Percentiles rank a stretch among this genome's conserved stretches.
Conservation (phyloP, 768 basidiomycete species). For the Agaricus blazei region DNA sequence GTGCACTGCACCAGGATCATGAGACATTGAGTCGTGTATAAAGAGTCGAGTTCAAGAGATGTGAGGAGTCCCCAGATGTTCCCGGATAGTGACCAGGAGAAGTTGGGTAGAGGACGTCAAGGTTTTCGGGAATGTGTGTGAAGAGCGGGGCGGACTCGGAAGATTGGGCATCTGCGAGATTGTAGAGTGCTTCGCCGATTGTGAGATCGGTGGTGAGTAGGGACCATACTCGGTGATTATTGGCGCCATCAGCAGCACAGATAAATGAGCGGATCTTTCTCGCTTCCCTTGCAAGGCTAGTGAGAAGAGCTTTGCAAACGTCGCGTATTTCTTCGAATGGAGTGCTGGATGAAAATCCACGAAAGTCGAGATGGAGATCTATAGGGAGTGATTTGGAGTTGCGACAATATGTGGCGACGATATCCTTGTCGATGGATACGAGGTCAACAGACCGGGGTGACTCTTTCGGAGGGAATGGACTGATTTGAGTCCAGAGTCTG, state of each 20-base stretch:
- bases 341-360: not conserved
- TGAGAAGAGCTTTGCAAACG: not conserved
- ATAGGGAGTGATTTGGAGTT: not conserved
- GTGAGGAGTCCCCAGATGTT: not conserved
- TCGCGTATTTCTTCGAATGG: not conserved
- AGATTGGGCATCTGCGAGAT: not conserved
- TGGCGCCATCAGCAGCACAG: not conserved
- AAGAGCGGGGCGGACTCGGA: not conserved
- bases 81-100: not conserved
- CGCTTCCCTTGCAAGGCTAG: not conserved
- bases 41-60: not conserved
- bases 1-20: not conserved
- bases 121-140: not conserved
- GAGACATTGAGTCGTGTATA: not conserved
- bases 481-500: not conserved
- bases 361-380: not conserved
- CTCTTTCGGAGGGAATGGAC: not conserved
- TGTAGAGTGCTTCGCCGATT: not conserved
- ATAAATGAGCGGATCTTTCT: not conserved
- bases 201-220: not conserved
- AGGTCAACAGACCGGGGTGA: not conserved
- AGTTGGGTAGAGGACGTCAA: not conserved
- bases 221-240: not conserved
- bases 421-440: not conserved
- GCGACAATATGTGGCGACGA: not conserved